Conservation (phyloP, 805 yeast genomes). For the Teunomyces barrocoloradensis region DNA sequence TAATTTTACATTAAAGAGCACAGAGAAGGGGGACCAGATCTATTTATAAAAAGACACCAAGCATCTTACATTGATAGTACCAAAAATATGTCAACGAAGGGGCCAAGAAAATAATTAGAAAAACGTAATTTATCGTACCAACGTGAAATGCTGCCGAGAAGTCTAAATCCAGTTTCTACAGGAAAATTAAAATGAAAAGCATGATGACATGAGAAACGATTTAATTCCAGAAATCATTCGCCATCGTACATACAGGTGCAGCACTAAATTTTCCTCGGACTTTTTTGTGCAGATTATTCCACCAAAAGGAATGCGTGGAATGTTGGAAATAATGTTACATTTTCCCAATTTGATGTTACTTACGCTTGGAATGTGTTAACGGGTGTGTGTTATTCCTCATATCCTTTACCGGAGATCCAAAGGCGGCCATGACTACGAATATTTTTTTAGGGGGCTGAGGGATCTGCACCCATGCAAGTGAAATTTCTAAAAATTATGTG, state of each 20-base stretch:
- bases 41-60: conserved; percentile 4
- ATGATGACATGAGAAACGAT: conserved; percentile 1
- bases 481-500: conserved; percentile 1
- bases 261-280: conserved; percentile 1
- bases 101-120: conserved; percentile 3
- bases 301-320: not conserved
- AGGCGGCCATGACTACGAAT: conserved; percentile 2
- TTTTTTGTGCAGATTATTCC: not conserved
- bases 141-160: conserved; percentile 4
- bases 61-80: not conserved
- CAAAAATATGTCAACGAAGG: conserved; percentile 1
- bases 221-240: not conserved
- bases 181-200: not conserved
- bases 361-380: not conserved
- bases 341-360: not conserved
- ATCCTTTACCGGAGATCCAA: not conserved
- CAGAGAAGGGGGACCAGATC: conserved; percentile 2
- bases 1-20: not conserved
- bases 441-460: not conserved
- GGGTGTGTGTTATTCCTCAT: not conserved
- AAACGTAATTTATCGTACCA: conserved; percentile 4
- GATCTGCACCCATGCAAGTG: conserved; percentile 3
- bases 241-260: conserved; percentile 3
- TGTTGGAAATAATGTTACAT: not conserved
- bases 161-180: not conserved